Evolutionary conservation across 2,329 filamentous ascomycete species (phyloP), one percentile per base, ranked within the genome.

Genomic region (Paecilomyces formosus): DNA sequence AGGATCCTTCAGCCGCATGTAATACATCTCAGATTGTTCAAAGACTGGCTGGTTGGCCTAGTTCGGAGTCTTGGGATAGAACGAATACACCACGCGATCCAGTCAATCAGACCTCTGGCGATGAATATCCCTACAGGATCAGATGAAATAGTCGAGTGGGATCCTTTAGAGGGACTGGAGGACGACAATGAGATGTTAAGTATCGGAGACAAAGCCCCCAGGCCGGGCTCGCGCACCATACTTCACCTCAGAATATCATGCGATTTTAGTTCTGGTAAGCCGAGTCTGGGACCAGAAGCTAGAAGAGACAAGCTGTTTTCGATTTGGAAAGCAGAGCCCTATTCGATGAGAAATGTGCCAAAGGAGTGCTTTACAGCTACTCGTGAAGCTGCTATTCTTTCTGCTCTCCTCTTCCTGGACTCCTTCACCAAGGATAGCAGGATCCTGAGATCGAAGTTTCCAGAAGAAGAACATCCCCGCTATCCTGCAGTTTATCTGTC

Each of bases 381-480:
- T 30, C 54, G 53, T 2, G 65, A 66, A 28, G 55, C 61, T 2
- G 26, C 63, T 35, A 35, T 60, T 2, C 31, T 65, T 3, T 65
- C 61, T 11, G 60, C 62, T n/a, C 21, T 65, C 1, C 57, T 66
- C 9, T 63, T 58, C 53, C 53, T 66, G 6, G 60, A 65, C 33
- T 60, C 55, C 2, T 39, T 60, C 15, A 52, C 35, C 3, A 55
- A 50, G 9, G 21, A 52, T 7, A 18, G 57, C 2, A 35, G 33
- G 21, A 18, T 54, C 3, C 53, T 63, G 12, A 51, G 55, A 7
- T 55, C 59, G 2, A 57, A 58, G 28, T 55, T 55, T 22, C 54
- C 54, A 18, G 28, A 30, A 45, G 15, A 33, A 15, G 15, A n/a
- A 26, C 26, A 57, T 31, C 60, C 61, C 9, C 60, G 62, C 15